Conservation (phyloP, 306 rosid genomes). For the Quercus glauca region DNA sequence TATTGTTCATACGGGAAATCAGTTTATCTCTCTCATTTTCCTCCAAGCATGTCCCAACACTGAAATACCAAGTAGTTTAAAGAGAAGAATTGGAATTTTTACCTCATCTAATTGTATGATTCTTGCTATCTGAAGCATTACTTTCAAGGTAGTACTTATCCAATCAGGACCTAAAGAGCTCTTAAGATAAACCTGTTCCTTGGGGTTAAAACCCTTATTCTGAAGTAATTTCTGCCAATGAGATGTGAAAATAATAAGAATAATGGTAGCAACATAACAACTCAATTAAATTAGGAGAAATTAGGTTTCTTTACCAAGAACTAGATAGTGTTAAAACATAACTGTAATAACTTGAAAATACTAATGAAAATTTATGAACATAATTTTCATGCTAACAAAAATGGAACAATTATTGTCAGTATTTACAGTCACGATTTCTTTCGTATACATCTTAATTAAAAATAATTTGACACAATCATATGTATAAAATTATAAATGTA, state of each 20-base stretch:
- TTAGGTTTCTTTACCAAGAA: slow-evolving; percentile 1
- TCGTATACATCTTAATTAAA: slow-evolving; percentile 16
- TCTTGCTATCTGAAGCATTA: slow-evolving; percentile 58
- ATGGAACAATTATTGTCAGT: slow-evolving; percentile 1
- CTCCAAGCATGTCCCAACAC: slow-evolving; percentile 11
- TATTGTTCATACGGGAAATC: background rate
- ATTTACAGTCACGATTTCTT: background rate
- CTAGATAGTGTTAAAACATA: background rate
- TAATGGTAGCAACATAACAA: slow-evolving; percentile 9
- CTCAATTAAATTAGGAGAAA: slow-evolving; percentile 9
- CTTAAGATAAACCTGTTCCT: slow-evolving; percentile 44
- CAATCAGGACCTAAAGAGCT: slow-evolving; percentile 33
- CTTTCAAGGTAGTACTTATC: slow-evolving; percentile 38
- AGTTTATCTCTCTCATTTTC: background rate
- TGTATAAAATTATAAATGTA: background rate
- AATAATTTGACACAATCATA: background rate
- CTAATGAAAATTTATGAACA: background rate
- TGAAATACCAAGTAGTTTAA: slow-evolving; percentile 9
- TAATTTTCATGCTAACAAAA: background rate
- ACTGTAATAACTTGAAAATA: background rate
- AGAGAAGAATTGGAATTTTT: slow-evolving; percentile 29
- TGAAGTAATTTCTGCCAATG: slow-evolving; percentile 56
- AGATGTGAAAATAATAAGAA: slow-evolving; percentile 12
- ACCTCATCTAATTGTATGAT: slow-evolving; percentile 84
- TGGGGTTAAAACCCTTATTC: slow-evolving; percentile 53